Evolutionary conservation across 352 stramenopile genomes (phyloP).

Genomic region (Pythium aquatile): DNA sequence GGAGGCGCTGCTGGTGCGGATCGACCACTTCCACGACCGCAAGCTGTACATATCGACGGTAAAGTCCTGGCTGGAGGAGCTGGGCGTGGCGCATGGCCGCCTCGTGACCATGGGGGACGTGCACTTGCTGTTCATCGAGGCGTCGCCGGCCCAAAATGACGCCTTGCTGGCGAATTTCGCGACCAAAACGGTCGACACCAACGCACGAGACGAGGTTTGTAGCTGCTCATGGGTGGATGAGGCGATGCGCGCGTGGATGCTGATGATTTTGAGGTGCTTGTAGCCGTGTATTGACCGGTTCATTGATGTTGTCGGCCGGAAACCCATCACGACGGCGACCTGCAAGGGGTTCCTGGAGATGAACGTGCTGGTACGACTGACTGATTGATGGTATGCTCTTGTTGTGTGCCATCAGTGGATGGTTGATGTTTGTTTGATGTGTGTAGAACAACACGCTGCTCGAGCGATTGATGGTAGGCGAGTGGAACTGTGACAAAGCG

Average conservation of each 20-base stretch:
- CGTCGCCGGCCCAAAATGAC: constrained; percentile 36
- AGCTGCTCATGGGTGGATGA: neutral
- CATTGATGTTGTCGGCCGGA: constrained; percentile 65
- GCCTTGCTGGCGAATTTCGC: constrained; percentile 46
- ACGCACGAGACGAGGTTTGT: constrained; percentile 47
- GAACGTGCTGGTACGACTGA: constrained; percentile 60
- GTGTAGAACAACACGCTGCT: constrained; percentile 47
- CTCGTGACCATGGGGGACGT: constrained; percentile 61
- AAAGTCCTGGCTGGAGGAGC: constrained; percentile 55
- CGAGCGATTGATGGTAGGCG: constrained; percentile 62
- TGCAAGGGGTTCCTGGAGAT: constrained; percentile 81
- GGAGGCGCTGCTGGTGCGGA: constrained; percentile 63
- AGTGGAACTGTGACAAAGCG: constrained; percentile 57
- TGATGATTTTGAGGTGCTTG: constrained; percentile 1
- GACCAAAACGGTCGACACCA: constrained; percentile 55
- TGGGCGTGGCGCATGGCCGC: constrained; percentile 47
- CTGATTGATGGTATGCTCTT: neutral
- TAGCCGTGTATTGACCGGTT: constrained; percentile 69
- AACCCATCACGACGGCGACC: constrained; percentile 32
- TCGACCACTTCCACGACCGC: constrained; percentile 70
- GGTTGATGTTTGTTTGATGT: neutral
- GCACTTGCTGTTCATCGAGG: constrained; percentile 62
- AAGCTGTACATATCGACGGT: constrained; percentile 54
- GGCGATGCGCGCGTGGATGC: neutral
- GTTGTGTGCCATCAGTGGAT: too few relatives aligned